Evolutionary conservation across 805 yeast species (phyloP).

Genomic region (Wickerhamomyces hampshirensis): DNA sequence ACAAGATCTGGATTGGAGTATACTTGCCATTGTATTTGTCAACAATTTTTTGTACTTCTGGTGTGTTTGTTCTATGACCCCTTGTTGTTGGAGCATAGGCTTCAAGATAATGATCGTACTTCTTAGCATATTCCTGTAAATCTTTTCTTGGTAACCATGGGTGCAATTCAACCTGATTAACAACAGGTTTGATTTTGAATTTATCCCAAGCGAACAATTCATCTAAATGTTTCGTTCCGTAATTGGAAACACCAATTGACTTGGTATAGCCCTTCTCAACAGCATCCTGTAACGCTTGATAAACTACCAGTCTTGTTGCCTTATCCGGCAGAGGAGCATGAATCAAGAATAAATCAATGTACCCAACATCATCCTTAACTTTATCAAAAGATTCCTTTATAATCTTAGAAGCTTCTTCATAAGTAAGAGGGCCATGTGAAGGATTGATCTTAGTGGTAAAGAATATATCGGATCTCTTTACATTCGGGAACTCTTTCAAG

Average conservation of each 20-base stretch:
- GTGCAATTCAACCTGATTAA: constrained; percentile 54
- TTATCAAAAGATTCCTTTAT: constrained; percentile 48
- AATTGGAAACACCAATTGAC: constrained; percentile 77
- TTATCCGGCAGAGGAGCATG: constrained; percentile 57
- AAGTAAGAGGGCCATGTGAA: constrained; percentile 3
- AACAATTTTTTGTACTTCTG: constrained; percentile 17
- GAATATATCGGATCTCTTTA: constrained; percentile 20
- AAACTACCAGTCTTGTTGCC: constrained; percentile 50
- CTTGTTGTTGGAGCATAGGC: constrained; percentile 23
- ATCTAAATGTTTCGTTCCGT: constrained; percentile 57
- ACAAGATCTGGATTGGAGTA: constrained; percentile 15
- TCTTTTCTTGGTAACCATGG: constrained; percentile 25
- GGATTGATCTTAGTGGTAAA: constrained; percentile 21
- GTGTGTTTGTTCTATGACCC: constrained; percentile 18
- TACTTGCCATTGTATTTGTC: constrained; percentile 16
- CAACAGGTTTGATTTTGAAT: constrained; percentile 55
- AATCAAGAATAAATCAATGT: constrained; percentile 67
- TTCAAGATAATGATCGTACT: constrained; percentile 16
- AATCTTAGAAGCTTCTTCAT: constrained; percentile 23
- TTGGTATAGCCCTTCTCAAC: constrained; percentile 53
- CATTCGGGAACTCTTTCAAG: constrained; percentile 16
- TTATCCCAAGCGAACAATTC: constrained; percentile 58
- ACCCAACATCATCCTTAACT: constrained; percentile 43
- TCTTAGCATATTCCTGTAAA: constrained; percentile 18
- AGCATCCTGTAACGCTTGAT: constrained; percentile 72